Base-by-base conservation (phyloP, 179 eudicot species). In the Vitellaria paradoxa region DNA sequence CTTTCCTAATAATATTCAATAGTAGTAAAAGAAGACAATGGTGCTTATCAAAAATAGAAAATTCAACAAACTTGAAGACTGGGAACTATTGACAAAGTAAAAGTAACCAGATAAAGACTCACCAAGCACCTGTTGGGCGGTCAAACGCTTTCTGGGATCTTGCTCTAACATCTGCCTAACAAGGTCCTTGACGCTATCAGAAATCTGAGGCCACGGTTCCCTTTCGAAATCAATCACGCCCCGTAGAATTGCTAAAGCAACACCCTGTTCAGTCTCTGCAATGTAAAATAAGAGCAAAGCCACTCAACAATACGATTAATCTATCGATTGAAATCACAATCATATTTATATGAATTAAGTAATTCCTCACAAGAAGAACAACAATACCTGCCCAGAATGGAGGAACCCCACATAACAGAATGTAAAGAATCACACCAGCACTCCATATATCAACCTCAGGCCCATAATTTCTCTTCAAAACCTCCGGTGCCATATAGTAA, bases 371-470 rank as follows among this genome's bases (percentile, higher is more conserved):
- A 23, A 57, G 74, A 66, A 55, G 59, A 59, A 67, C 46, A 72
- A 11, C 26, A 65, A 59, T 86, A 93, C 98, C 98, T 82, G 98
- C 97, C 98, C 98, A 94, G 86, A 94, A 94, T 53, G 98, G 98
- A 77, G 98, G 98, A 86, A 94, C 98, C 53, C 98, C 98, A 82
- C 98, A 93, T 47, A 94, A 80, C 75, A 94, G 83, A 82, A 94
- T 94, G 81, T 94, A 94, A 42, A 94, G 94, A 84, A 94, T 91
- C 76, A 94, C 97, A 53, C 98, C 97, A 17, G 98, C 97, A 79
- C 98, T 94, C 98, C 98, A 94, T 82, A 94, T 86, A 86, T 94
- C 98, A 73, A 94, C 93, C 82, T 94, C 98, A 5, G 91, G 98
- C 49, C 98, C 98, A 77, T 94, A 94, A 73, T 89, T 91, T 52